phyloP scores from a whole-genome alignment of 257 asterid species.

The Echium plantagineum region DNA sequence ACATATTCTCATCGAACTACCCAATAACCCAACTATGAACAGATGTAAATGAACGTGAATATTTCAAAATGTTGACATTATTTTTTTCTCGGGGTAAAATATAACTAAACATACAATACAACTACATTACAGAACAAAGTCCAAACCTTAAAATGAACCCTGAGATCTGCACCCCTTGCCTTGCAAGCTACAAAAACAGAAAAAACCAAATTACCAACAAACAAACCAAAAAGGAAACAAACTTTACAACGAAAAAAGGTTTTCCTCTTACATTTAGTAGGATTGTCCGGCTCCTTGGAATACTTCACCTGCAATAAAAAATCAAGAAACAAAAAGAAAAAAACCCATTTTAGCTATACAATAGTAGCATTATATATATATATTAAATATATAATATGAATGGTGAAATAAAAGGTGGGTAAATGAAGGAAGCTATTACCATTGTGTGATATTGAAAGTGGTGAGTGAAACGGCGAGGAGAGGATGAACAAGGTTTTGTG shows the following conservation, averaged over 20 bases:
- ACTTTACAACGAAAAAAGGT: not conserved
- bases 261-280: not conserved
- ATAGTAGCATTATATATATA: too few species aligned
- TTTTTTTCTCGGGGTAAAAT: too few species aligned
- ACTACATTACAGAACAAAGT: not conserved
- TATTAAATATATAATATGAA: not conserved
- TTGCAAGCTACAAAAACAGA: not conserved
- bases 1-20: not conserved
- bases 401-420: too few species aligned
- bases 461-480: not conserved
- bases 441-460: not conserved
- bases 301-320: not conserved
- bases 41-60: too few species aligned
- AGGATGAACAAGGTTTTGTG: not conserved
- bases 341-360: too few species aligned
- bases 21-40: not conserved
- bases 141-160: constrained; percentile 1
- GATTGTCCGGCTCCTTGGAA: not conserved
- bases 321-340: too few species aligned
- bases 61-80: too few species aligned
- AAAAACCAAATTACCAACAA: not conserved
- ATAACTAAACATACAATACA: too few species aligned
- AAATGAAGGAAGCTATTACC: not conserved
- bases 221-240: not conserved
- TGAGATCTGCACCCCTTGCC: not conserved